phyloP scores from a whole-genome alignment of 2,329 filamentous ascomycete genomes.

The Penicillium janthinellum region DNA sequence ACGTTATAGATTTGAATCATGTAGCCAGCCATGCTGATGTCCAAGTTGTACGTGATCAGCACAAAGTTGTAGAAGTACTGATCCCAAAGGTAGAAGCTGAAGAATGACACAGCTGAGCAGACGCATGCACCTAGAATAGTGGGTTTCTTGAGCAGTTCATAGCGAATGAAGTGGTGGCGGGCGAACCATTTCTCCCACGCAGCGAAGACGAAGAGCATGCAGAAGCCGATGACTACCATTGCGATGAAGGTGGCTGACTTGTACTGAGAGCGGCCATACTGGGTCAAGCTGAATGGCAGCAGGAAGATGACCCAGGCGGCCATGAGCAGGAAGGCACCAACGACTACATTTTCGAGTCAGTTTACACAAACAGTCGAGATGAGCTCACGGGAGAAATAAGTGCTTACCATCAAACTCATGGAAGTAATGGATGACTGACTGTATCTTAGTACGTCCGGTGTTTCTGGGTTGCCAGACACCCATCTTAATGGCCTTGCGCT shows the following conservation, averaged over 20 bases:
- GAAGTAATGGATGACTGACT: constrained; percentile 57
- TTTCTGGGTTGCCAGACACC: constrained; percentile 53
- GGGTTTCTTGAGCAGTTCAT: constrained; percentile 24
- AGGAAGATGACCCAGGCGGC: constrained; percentile 33
- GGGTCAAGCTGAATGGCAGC: constrained; percentile 32
- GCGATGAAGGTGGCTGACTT: constrained; percentile 27
- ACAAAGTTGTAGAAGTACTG: constrained; percentile 28
- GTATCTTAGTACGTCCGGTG: constrained; percentile 49
- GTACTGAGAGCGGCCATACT: constrained; percentile 27
- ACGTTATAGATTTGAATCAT: constrained; percentile 29
- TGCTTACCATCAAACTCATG: constrained; percentile 63
- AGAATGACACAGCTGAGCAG: constrained; percentile 23
- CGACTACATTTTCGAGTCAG: constrained; percentile 19
- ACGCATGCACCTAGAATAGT: constrained; percentile 27
- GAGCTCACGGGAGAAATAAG: too few relatives aligned
- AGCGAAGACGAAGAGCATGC: constrained; percentile 21
- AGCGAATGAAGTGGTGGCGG: constrained; percentile 27
- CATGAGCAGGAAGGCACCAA: constrained; percentile 34
- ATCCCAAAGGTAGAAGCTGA: constrained; percentile 30
- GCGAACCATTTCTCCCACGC: constrained; percentile 26
- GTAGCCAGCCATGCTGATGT: constrained; percentile 26
- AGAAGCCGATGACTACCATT: constrained; percentile 21
- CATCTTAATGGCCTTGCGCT: constrained; percentile 57
- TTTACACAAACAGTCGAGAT: not conserved
- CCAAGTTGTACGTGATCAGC: constrained; percentile 21